Conservation (phyloP, 768 basidiomycete species). For the Wakefieldia striispora region DNA sequence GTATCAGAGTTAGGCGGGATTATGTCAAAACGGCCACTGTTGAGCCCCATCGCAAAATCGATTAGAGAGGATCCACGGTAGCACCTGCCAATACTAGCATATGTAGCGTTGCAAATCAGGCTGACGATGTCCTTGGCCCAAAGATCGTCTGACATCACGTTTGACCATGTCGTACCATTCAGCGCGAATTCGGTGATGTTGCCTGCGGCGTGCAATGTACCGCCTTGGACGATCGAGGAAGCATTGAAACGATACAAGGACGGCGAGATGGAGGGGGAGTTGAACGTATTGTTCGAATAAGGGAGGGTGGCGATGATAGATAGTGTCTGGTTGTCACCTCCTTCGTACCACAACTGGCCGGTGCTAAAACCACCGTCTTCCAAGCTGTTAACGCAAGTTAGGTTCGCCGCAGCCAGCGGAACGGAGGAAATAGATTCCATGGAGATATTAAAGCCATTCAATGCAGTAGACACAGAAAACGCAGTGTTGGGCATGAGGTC, state of each 20-base stretch:
- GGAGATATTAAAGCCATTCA: constrained; percentile 18
- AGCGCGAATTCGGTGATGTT: constrained; percentile 9
- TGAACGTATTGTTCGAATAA: too few relatives aligned
- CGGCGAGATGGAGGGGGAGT: background rate
- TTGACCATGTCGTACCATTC: constrained; percentile 16
- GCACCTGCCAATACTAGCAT: background rate
- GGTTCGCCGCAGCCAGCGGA: constrained; percentile 9
- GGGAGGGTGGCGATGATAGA: constrained; percentile 1
- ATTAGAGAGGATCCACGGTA: background rate
- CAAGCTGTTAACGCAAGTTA: background rate
- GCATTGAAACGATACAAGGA: constrained; percentile 9
- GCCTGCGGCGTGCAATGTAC: constrained; percentile 6
- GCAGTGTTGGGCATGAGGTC: background rate
- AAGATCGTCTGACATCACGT: constrained; percentile 5
- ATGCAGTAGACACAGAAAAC: background rate
- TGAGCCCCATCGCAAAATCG: constrained; percentile 4
- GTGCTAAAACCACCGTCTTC: background rate
- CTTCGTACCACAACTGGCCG: constrained; percentile 2
- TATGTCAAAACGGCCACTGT: background rate
- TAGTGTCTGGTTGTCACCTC: constrained; percentile 6
- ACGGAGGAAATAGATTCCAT: constrained; percentile 10
- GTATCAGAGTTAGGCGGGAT: too few relatives aligned
- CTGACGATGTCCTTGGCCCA: constrained; percentile 20
- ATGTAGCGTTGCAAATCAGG: constrained; percentile 10
- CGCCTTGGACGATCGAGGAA: constrained; percentile 4